Conservation (phyloP, 148 eudicot genomes). For the Vaccinium macrocarpon region DNA sequence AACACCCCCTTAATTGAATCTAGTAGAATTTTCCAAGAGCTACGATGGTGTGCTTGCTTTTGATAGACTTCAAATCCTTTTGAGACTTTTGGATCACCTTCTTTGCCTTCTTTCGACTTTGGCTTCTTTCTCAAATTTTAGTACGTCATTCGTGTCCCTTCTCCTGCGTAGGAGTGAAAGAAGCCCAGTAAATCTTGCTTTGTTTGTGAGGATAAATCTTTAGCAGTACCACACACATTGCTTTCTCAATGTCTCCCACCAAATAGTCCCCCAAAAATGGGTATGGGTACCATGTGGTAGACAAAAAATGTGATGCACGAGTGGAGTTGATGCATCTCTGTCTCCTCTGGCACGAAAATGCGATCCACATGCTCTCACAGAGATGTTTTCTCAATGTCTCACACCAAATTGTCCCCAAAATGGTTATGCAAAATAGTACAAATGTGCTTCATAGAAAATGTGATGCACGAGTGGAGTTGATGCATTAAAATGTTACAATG, state of each 20-base stretch:
- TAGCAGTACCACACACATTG: slow-evolving; percentile 30
- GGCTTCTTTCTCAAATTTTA: slow-evolving; percentile 28
- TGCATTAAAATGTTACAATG: neutral
- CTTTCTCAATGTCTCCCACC: neutral
- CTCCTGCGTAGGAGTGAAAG: slow-evolving; percentile 42
- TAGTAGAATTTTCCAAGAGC: neutral
- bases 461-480: neutral
- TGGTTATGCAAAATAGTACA: neutral
- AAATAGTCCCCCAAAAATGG: neutral
- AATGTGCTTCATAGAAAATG: neutral
- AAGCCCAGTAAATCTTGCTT: slow-evolving; percentile 34
- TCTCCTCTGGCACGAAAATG: neutral
- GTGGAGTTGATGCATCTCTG: neutral
- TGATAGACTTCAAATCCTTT: slow-evolving; percentile 27
- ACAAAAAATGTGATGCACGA: neutral
- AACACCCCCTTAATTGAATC: no score
- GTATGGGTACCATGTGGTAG: no score
- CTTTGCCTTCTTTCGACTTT: slow-evolving; percentile 34
- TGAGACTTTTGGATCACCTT: slow-evolving; percentile 33
- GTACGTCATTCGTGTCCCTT: slow-evolving; percentile 27
- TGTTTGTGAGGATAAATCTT: slow-evolving; percentile 33
- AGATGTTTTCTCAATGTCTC: neutral
- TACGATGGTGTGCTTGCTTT: neutral
- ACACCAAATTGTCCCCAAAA: neutral
- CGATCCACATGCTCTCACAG: neutral